Base-by-base conservation (phyloP, 1,139 yeast species). In the Geotrichum reessii region DNA sequence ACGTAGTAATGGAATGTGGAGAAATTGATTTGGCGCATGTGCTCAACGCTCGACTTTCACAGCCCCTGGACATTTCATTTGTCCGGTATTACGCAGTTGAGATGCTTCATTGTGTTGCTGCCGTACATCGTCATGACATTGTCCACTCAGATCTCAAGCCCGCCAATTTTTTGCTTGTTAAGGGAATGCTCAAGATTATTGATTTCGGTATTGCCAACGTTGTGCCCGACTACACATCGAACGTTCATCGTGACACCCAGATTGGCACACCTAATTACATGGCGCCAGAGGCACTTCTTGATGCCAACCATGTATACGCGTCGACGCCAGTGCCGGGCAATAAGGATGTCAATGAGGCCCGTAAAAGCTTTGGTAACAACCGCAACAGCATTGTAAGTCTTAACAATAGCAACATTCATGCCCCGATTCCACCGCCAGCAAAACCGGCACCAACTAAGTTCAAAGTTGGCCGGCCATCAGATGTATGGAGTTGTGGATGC, bases 401-500 rank as follows among this genome's bases (percentile, higher is more conserved):
- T 24, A 59, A 59, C 53, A 56, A 56, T 49, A 47, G 55, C 47
- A 56, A 56, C 33, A 56, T 53, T 14, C 17, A 56, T 37, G 58
- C 58, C 14, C 58, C 58, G 14, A 55, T 56, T 59, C n/a, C n/a
- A n/a, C n/a, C n/a, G n/a, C n/a, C n/a, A 68, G 53, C 62, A n/a
- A 67, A 60, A 64, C 66, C 58, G 62, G 73, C 71, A 42, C 58
- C 63, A 1, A 56, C 63, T 27, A 75, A 80, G 62, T 83, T 86
- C 58, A 88, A 84, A 70, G 96, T 92, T 7, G 98, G 99, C 1
- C 87, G 85, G 67, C 97, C 99, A 0, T 87, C 98, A 0, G 99
- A 93, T 74, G 85, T 95, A 12, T 93, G 99, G 99, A 91, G 98
- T 22, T 87, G 97, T 74, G 99, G 99, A 0, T 91, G 99, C 71